Evolutionary conservation across 176 grass and related monocot genomes (phyloP).

Genomic region (Aechmea fasciata): DNA sequence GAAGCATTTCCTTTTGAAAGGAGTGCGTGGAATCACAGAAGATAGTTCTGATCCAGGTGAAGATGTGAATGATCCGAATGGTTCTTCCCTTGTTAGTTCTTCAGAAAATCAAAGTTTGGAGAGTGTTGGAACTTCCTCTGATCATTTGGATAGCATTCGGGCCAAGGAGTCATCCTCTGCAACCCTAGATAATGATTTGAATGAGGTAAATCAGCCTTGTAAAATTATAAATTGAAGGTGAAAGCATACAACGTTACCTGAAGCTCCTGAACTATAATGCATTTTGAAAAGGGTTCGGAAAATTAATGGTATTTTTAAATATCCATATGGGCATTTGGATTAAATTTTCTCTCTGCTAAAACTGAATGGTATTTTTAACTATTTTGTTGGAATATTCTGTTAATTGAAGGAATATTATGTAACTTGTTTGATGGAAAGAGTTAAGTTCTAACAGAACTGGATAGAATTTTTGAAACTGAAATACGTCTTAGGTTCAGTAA

Average conservation of each 20-base stretch:
- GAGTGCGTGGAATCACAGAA: constrained; percentile 62
- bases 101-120: constrained; percentile 37
- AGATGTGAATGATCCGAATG: constrained; percentile 33
- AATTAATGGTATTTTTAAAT: too few relatives aligned
- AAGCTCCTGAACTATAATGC: too few relatives aligned
- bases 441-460: too few relatives aligned
- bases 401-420: too few relatives aligned
- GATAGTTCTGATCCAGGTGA: constrained; percentile 59
- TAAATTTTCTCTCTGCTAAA: background rate
- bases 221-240: too few relatives aligned
- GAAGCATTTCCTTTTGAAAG: constrained; percentile 86
- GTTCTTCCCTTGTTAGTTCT: constrained; percentile 26
- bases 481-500: too few relatives aligned
- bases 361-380: too few relatives aligned
- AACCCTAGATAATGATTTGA: constrained; percentile 39
- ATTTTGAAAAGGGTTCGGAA: too few relatives aligned
- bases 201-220: constrained; percentile 28
- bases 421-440: too few relatives aligned
- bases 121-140: constrained; percentile 34
- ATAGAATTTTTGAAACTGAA: too few relatives aligned
- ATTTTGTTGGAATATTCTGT: too few relatives aligned
- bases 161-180: constrained; percentile 50
- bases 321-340: background rate
- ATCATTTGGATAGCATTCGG: constrained; percentile 48
- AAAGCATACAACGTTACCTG: too few relatives aligned